Percentiles rank a stretch among this genome's conserved stretches.
These are phyloP conservation scores for Nemania sp. DNA, from an alignment of 2,329 filamentous ascomycete species.

Conservation along the genomic window DNA sequence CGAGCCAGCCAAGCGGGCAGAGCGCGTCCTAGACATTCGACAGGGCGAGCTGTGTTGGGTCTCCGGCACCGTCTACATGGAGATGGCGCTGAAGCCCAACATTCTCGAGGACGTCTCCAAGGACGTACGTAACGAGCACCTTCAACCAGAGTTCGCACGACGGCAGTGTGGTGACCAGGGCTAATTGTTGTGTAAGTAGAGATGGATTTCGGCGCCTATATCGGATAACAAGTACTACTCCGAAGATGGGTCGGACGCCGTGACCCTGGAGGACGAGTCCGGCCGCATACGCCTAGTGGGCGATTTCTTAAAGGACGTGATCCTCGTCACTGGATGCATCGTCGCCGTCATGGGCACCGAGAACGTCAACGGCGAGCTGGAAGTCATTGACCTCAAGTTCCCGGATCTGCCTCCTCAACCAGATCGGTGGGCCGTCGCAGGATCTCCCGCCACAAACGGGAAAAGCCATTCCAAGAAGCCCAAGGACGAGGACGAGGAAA, in stretches of 20 bases:
- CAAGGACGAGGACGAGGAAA: constrained; percentile 56
- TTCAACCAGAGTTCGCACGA: not conserved
- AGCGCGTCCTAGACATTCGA: constrained; percentile 90
- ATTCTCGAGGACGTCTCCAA: constrained; percentile 94
- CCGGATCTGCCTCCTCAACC: constrained; percentile 85
- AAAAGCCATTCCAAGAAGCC: constrained; percentile 41
- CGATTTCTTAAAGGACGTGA: constrained; percentile 64
- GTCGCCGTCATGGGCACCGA: constrained; percentile 95
- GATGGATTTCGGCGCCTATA: constrained; percentile 85
- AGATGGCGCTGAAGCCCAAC: constrained; percentile 94
- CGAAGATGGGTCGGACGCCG: constrained; percentile 62
- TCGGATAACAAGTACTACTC: constrained; percentile 77
- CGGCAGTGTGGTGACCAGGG: not conserved
- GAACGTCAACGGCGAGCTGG: constrained; percentile 88
- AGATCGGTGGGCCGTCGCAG: constrained; percentile 73
- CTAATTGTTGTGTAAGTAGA: constrained; percentile 52
- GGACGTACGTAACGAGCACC: constrained; percentile 62
- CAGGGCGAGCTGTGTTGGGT: constrained; percentile 98
- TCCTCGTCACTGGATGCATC: constrained; percentile 90
- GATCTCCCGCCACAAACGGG: constrained; percentile 42
- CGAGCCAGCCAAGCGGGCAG: constrained; percentile 75
- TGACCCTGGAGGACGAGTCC: constrained; percentile 95
- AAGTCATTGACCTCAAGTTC: constrained; percentile 87
- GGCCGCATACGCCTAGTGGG: constrained; percentile 83
- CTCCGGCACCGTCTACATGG: constrained; percentile 92